Base-by-base conservation (phyloP, 768 basidiomycete genomes). In the Boletellus emodensis region DNA sequence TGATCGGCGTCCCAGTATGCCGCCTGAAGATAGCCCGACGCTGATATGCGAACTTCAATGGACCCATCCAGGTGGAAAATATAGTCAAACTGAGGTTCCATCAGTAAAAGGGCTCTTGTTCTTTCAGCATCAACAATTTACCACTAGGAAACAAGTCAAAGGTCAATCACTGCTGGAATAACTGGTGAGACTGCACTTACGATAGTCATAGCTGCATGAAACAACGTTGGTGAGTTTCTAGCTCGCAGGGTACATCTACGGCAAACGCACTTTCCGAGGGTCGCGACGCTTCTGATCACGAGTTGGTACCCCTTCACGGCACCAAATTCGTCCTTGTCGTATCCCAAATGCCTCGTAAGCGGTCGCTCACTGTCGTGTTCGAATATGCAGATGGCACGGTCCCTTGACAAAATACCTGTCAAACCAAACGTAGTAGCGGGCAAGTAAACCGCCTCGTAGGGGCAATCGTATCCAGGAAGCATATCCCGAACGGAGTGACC, bases 381-480 rank as follows among this genome's bases (percentile, higher is more conserved):
- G 47, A 85, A 85, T 40, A 86, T 65, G 51, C 84, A 85, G 40
- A 86, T 79, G 1, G 80, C 83, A 24, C 76, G 72, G n/a, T 75
- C 65, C 42, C 75, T 72, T 3, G 70, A 65, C 47, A 78, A 57
- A 4, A 67, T 71, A 3, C 82, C 83, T 6, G 61, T 40, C 9
- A 59, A 58, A n/a, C 73, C 68, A 58, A 77, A 75, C 0, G 80
- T 79, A 7, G 79, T 80, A 0, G 80, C 80, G 3, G 81, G 78
- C n/a, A 86, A 68, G 61, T 74, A 81, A 11, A 80, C 71, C 0
- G 83, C 76, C 43, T 84, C 81, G 52, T 75, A 66, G 4, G 84
- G 84, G 55, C 84, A 85, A 60, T 86, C 84, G 60, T 85, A 85
- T 38, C 80, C 77, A 1, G 77, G 75, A n/a, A 86, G 73, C 70